phyloP scores from a whole-genome alignment of 129 eudicot species.

The Flaveria trinervia region DNA sequence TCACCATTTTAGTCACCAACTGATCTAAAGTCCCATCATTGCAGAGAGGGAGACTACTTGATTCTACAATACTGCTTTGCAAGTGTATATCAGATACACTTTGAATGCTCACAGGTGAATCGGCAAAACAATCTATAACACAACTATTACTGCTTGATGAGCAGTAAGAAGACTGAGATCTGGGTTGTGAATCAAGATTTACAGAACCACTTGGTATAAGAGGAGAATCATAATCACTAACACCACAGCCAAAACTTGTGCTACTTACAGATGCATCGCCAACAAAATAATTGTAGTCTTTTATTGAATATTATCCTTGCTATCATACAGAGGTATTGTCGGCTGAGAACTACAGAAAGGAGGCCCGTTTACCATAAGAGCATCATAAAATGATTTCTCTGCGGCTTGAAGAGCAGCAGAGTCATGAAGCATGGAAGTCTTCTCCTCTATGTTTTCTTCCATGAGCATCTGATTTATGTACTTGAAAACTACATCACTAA shows the following conservation, averaged over 20 bases:
- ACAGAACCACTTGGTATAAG: slow-evolving; percentile 29
- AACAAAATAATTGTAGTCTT: slow-evolving; percentile 22
- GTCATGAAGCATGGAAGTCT: slow-evolving; percentile 64
- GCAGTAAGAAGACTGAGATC: slow-evolving; percentile 46
- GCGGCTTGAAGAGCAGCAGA: slow-evolving; percentile 88
- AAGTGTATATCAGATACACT: slow-evolving; percentile 51
- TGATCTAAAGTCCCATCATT: slow-evolving; percentile 32
- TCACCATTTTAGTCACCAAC: slow-evolving; percentile 4
- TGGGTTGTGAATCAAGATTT: slow-evolving; percentile 39
- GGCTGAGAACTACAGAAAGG: slow-evolving; percentile 25
- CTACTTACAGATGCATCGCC: slow-evolving; percentile 25
- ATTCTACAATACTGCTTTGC: slow-evolving; percentile 59
- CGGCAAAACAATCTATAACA: slow-evolving; percentile 48
- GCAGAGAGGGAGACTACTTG: slow-evolving; percentile 50
- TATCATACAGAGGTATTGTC: slow-evolving; percentile 25
- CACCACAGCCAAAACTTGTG: slow-evolving; percentile 39
- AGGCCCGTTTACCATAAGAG: slow-evolving; percentile 59
- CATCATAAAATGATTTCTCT: slow-evolving; percentile 79
- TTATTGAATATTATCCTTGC: slow-evolving; percentile 25
- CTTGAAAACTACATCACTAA: slow-evolving; percentile 73
- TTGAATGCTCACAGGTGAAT: slow-evolving; percentile 76
- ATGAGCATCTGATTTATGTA: slow-evolving; percentile 82
- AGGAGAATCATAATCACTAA: slow-evolving; percentile 28
- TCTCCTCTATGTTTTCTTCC: slow-evolving; percentile 88
- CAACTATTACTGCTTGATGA: slow-evolving; percentile 45